phyloP scores from a whole-genome alignment of 306 rosid genomes.

The Urtica urens region DNA sequence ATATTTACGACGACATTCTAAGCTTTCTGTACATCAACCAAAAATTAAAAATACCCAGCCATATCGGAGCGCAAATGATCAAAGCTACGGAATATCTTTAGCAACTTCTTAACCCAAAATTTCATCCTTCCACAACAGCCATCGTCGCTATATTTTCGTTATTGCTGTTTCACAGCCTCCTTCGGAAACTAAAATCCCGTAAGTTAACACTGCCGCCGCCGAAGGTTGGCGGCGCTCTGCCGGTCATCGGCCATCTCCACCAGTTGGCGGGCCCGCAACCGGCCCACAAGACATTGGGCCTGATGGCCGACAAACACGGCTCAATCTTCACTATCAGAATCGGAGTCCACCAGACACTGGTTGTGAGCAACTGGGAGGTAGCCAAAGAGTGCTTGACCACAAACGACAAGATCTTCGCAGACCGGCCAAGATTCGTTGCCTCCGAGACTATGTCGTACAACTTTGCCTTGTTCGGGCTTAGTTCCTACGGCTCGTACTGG shows the following conservation, averaged over 20 bases:
- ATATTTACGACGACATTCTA: too few species aligned
- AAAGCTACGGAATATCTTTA: not conserved
- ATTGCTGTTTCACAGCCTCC: too few species aligned
- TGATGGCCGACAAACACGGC: conserved; percentile 28
- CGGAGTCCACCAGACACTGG: conserved; percentile 13
- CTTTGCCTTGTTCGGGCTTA: not conserved
- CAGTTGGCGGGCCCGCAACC: conserved; percentile 15
- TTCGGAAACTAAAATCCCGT: too few species aligned
- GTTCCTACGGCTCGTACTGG: not conserved
- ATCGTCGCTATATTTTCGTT: too few species aligned
- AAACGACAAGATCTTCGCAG: conserved; percentile 24
- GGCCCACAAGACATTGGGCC: conserved; percentile 15
- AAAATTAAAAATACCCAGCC: not conserved
- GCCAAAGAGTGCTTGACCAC: conserved; percentile 22
- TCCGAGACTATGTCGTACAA: conserved; percentile 20
- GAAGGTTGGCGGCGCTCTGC: conserved; percentile 26
- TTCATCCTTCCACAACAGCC: too few species aligned
- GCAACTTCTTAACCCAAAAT: not conserved
- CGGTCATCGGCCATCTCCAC: conserved; percentile 29
- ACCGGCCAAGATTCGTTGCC: conserved; percentile 17
- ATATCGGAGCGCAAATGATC: not conserved
- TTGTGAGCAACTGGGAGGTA: conserved; percentile 22
- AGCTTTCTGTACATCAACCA: not conserved
- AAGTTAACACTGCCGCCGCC: not conserved
- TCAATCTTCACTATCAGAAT: conserved; percentile 25